phyloP scores from a whole-genome alignment of 1,139 yeast species.

The Pneumocystis murina region DNA sequence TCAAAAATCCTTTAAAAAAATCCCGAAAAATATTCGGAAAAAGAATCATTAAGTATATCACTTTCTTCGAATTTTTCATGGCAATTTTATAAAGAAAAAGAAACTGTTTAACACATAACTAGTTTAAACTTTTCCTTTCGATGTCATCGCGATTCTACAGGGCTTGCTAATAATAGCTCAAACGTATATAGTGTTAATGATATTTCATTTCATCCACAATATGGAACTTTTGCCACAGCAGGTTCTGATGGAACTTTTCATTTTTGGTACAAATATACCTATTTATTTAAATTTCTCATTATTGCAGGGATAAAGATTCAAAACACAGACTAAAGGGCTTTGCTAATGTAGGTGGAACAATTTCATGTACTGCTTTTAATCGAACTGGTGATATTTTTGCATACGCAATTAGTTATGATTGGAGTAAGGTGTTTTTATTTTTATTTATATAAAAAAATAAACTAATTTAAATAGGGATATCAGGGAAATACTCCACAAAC shows the following conservation, averaged over 20 bases:
- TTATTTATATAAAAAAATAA: not conserved
- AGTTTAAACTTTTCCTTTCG: constrained; percentile 54
- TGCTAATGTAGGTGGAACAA: constrained; percentile 52
- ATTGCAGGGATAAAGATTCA: constrained; percentile 56
- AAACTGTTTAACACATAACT: constrained; percentile 25
- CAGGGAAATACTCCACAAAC: constrained; percentile 60
- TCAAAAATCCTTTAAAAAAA: too few relatives aligned
- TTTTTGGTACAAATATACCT: constrained; percentile 41
- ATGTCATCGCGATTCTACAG: constrained; percentile 58
- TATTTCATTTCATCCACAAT: constrained; percentile 72
- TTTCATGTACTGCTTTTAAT: constrained; percentile 69
- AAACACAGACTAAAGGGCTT: constrained; percentile 74
- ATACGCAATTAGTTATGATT: constrained; percentile 84
- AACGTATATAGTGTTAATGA: constrained; percentile 61
- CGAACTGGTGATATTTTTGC: constrained; percentile 75
- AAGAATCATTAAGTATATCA: too few relatives aligned
- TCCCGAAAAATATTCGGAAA: not conserved
- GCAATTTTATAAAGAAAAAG: not conserved
- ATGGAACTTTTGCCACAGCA: constrained; percentile 85
- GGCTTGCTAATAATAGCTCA: constrained; percentile 7
- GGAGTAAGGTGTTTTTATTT: constrained; percentile 42
- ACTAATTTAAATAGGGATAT: constrained; percentile 35
- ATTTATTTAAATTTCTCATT: not conserved
- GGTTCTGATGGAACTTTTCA: constrained; percentile 91
- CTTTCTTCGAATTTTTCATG: not conserved